Evolutionary conservation across 352 stramenopile genomes (phyloP).

Genomic region (Globisporangium alternatum): DNA sequence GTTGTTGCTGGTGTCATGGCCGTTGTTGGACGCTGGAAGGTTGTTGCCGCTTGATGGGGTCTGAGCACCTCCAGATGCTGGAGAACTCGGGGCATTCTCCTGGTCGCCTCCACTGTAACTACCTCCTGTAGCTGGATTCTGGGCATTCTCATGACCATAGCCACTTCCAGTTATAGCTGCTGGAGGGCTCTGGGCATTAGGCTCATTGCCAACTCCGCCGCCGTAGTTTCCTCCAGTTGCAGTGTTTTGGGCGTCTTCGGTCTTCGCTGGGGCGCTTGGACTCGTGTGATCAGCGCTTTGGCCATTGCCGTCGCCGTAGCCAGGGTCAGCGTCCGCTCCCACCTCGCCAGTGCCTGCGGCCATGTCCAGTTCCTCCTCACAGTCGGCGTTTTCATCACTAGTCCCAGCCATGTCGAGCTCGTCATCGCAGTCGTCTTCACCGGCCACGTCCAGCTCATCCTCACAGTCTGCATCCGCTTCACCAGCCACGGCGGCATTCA

Average conservation of each 20-base stretch:
- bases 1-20: background rate
- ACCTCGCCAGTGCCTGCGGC: background rate
- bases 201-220: background rate
- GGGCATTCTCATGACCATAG: background rate
- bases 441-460: background rate
- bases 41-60: too few relatives aligned
- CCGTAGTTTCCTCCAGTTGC: background rate
- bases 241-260: background rate
- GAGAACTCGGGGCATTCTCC: too few relatives aligned
- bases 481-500: background rate
- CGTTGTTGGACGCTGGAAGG: too few relatives aligned
- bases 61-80: too few relatives aligned
- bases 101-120: background rate
- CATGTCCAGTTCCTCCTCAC: constrained; percentile 9
- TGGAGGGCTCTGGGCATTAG: background rate
- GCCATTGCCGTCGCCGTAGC: background rate
- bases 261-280: background rate
- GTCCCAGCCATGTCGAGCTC: background rate
- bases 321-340: constrained; percentile 5
- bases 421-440: background rate
- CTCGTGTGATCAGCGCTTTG: background rate
- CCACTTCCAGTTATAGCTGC: background rate
- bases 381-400: constrained; percentile 6
- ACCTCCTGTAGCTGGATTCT: background rate
- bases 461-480: background rate